These are phyloP conservation scores for Auriculariales sp. DNA, from an alignment of 768 basidiomycete genomes.

Conservation along the genomic window DNA sequence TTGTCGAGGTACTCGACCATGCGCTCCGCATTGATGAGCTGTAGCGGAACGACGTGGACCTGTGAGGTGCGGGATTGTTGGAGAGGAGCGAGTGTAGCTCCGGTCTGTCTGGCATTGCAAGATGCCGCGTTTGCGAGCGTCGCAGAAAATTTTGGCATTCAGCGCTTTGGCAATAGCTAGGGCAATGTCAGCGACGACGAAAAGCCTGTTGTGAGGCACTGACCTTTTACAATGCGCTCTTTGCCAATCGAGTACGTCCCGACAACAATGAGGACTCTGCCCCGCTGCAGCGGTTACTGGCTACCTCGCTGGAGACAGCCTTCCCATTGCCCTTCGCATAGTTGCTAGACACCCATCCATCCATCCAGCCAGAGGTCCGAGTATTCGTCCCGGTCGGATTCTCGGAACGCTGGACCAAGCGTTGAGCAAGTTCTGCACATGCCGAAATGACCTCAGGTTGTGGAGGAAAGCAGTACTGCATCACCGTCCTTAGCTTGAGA, in stretches of 20 bases:
- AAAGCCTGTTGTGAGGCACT: slow-evolving; percentile 1
- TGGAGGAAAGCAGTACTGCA: slow-evolving; percentile 83
- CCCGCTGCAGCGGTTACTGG: slow-evolving; percentile 18
- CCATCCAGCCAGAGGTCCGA: slow-evolving; percentile 15
- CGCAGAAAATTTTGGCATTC: slow-evolving; percentile 76
- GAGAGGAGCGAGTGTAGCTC: slow-evolving; percentile 72
- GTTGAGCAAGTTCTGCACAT: slow-evolving; percentile 68
- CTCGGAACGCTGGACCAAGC: slow-evolving; percentile 31
- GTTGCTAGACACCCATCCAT: slow-evolving; percentile 31
- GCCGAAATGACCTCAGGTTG: slow-evolving; percentile 90
- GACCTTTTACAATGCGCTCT: slow-evolving; percentile 93
- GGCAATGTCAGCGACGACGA: not conserved
- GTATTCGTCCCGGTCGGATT: slow-evolving; percentile 4
- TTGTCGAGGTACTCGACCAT: slow-evolving; percentile 64
- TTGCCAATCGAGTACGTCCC: slow-evolving; percentile 97
- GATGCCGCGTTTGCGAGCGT: slow-evolving; percentile 67
- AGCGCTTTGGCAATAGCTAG: slow-evolving; percentile 76
- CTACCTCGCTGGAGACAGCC: too few relatives aligned
- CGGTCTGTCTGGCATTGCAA: slow-evolving; percentile 72
- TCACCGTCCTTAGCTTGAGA: too few relatives aligned
- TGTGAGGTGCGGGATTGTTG: slow-evolving; percentile 57
- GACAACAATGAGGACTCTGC: slow-evolving; percentile 41
- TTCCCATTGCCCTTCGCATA: slow-evolving; percentile 12
- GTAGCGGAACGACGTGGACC: slow-evolving; percentile 77
- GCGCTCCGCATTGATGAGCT: slow-evolving; percentile 56